Evolutionary conservation across 2,329 filamentous ascomycete species (phyloP).

Genomic region (Dactylellina sp.): DNA sequence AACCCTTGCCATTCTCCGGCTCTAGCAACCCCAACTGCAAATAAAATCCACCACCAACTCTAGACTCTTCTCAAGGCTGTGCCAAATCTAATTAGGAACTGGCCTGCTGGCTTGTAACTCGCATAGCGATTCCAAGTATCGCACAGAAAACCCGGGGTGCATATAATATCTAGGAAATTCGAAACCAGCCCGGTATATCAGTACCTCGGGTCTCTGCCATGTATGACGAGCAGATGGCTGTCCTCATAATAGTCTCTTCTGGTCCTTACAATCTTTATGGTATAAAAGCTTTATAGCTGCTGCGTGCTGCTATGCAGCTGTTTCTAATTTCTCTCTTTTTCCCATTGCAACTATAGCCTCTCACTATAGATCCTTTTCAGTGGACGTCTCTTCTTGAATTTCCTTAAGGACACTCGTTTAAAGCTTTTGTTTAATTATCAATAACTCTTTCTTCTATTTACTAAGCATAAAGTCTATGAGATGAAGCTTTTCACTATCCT

Average conservation of each 20-base stretch:
- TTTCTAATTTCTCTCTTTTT: conserved; percentile 28
- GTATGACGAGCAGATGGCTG: too few species aligned
- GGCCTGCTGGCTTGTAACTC: background rate
- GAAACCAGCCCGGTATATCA: background rate
- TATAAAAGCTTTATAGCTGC: conserved; percentile 14
- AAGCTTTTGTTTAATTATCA: too few species aligned
- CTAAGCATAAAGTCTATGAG: background rate
- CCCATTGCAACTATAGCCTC: conserved; percentile 18
- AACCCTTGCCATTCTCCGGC: background rate
- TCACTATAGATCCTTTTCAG: conserved; percentile 10
- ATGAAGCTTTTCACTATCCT: conserved; percentile 16
- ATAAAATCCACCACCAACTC: background rate
- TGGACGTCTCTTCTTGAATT: conserved; percentile 8
- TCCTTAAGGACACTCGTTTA: conserved; percentile 12
- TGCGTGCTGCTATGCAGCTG: conserved; percentile 17
- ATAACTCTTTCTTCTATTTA: background rate
- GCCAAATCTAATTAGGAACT: background rate
- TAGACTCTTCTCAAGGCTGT: background rate
- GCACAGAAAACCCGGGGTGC: background rate
- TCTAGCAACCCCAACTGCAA: background rate
- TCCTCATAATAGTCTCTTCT: too few species aligned
- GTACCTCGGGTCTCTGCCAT: too few species aligned
- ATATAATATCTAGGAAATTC: background rate
- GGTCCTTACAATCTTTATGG: background rate
- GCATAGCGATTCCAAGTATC: background rate